A percentile compares a stretch with the other conserved stretches of the same genome.
Conservation (phyloP, 768 basidiomycete genomes). For the Melanogaster broomeanus region DNA sequence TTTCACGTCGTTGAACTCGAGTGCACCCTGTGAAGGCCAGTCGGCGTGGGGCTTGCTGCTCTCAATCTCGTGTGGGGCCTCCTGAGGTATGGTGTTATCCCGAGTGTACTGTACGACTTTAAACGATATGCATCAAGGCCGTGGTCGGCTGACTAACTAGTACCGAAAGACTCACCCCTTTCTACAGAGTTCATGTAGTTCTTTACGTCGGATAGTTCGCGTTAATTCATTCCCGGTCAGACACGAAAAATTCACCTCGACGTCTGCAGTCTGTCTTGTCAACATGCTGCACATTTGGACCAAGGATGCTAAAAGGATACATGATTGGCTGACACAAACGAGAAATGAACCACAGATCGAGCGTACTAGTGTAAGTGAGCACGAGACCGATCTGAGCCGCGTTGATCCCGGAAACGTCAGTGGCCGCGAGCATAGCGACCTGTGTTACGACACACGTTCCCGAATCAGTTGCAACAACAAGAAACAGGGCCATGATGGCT, state of each 20-base stretch:
- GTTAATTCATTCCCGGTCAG: neutral
- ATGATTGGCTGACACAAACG: slow-evolving; percentile 1
- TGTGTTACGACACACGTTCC: slow-evolving; percentile 13
- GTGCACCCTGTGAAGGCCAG: slow-evolving; percentile 66
- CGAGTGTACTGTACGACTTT: slow-evolving; percentile 57
- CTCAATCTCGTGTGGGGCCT: slow-evolving; percentile 63
- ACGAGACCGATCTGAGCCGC: slow-evolving; percentile 74
- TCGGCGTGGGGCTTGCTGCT: slow-evolving; percentile 52
- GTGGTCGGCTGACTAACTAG: neutral
- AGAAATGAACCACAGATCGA: neutral
- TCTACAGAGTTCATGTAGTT: slow-evolving; percentile 71
- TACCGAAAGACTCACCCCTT: slow-evolving; percentile 37
- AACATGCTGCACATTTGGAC: slow-evolving; percentile 55
- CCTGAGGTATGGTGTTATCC: slow-evolving; percentile 54
- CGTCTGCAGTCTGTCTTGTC: slow-evolving; percentile 63
- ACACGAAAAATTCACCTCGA: slow-evolving; percentile 45
- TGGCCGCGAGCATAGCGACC: slow-evolving; percentile 68
- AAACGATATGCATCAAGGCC: neutral
- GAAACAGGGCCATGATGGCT: slow-evolving; percentile 12
- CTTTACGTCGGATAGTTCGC: slow-evolving; percentile 26
- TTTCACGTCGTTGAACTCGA: slow-evolving; percentile 60
- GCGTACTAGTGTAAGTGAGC: slow-evolving; percentile 62
- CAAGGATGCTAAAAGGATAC: slow-evolving; percentile 40
- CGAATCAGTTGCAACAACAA: no score
- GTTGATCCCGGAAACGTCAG: slow-evolving; percentile 54